Base-by-base conservation (phyloP, 2,329 filamentous ascomycete genomes). In the Mycocentrospora acerina region DNA sequence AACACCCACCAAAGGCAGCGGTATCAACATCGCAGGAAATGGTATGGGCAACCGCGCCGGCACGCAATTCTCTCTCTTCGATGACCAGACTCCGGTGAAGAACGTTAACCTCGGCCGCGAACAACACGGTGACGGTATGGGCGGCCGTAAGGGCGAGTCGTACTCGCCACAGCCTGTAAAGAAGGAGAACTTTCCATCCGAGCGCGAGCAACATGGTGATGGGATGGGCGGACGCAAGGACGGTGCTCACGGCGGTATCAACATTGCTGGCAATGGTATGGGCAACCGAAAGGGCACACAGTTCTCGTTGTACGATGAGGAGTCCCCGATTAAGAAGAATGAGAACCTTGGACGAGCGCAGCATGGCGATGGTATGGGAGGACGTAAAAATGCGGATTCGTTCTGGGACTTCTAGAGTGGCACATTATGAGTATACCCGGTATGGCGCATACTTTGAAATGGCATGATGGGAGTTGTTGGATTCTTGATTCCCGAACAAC, bases 231-330 rank as follows among this genome's bases (percentile, higher is more conserved):
- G 19, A 22, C 19, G 29, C 33, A 48, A 29, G 7, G 40, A 40
- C 26, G 42, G 42, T 3, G 35, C 37, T 13, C 40, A 40, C 26
- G 33, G 33, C 17, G 54, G 55, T 30, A 68, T 66, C 48, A 71
- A 69, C 46, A 66, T 60, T 19, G 57, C 55, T 6, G 67, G 68
- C 6, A 66, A 70, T 36, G 69, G 69, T 18, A 71, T 68, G 66
- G 62, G 64, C 7, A 60, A 61, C 10, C 56, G 58, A 29, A 63
- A 59, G 40, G 63, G 53, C 25, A 44, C 55, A 8, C 48, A 48
- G 12, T 77, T 72, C 70, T 62, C 55, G 2, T 57, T 75, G 18
- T 62, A 54, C 26, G 58, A 60, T 12, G 35, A 59, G 10, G 46
- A 46, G 14, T 48, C 58, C 11, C 29, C 35, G 18, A 59, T 56